Evolutionary conservation across 305 asterid species (phyloP).

Genomic region (Fraxinus nigra): DNA sequence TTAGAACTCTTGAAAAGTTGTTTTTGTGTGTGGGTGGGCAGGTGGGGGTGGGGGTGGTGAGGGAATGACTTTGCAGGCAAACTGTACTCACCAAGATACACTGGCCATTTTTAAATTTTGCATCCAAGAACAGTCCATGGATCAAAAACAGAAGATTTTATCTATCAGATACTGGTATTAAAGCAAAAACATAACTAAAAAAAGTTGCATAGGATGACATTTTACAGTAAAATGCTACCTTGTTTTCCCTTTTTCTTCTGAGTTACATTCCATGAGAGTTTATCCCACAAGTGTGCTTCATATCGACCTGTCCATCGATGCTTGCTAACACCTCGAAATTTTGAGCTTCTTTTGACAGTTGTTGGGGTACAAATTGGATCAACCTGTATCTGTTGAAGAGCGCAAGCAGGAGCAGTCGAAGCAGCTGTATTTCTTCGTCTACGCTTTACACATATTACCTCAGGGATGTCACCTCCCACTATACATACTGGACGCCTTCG

Average conservation of each 20-base stretch:
- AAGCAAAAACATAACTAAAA: background rate
- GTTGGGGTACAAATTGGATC: conserved; percentile 34
- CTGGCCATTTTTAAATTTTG: conserved; percentile 35
- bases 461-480: conserved; percentile 31
- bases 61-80: background rate
- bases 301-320: conserved; percentile 80
- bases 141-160: conserved; percentile 15
- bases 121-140: conserved; percentile 15
- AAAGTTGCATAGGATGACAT: background rate
- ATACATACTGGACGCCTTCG: conserved; percentile 10
- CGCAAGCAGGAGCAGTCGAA: background rate
- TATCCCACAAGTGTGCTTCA: conserved; percentile 90
- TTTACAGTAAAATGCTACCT: conserved; percentile 31
- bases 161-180: conserved; percentile 1
- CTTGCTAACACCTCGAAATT: conserved; percentile 74
- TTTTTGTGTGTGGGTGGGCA: background rate
- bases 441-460: conserved; percentile 35
- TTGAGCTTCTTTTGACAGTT: conserved; percentile 72
- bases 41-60: background rate
- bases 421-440: conserved; percentile 41
- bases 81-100: conserved; percentile 66
- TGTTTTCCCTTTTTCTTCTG: conserved; percentile 89
- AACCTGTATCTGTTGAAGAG: conserved; percentile 18
- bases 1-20: background rate
- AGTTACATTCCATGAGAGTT: conserved; percentile 67